These are phyloP conservation scores for Colletotrichum higginsianum DNA, from an alignment of 2,329 filamentous ascomycete species.

Conservation along the genomic window DNA sequence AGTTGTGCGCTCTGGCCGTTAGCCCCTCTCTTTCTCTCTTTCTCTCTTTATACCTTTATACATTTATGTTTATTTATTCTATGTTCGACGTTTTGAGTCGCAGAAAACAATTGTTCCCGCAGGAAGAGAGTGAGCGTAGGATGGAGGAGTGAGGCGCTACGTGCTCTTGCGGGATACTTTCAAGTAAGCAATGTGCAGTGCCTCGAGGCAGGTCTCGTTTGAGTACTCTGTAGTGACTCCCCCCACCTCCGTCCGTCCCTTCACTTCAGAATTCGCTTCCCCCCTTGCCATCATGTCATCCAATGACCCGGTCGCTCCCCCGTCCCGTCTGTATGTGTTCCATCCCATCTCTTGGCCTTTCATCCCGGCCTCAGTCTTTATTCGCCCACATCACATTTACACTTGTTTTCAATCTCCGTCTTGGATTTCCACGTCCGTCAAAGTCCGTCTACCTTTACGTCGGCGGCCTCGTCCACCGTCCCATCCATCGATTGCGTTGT, in stretches of 20 bases:
- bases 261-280: background rate
- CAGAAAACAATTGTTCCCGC: too few relatives aligned
- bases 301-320: conserved; percentile 1
- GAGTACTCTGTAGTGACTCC: background rate
- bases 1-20: background rate
- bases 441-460: background rate
- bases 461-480: conserved; percentile 1
- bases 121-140: too few relatives aligned
- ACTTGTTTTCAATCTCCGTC: conserved; percentile 7
- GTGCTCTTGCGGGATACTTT: background rate
- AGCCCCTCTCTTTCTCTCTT: too few relatives aligned
- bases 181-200: background rate
- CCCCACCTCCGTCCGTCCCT: background rate
- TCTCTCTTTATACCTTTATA: background rate
- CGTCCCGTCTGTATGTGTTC: conserved; percentile 4
- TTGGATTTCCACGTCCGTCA: conserved; percentile 4
- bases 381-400: background rate
- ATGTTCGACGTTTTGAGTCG: too few relatives aligned
- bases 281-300: conserved; percentile 1
- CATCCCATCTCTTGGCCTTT: conserved; percentile 16
- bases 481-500: background rate
- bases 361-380: background rate
- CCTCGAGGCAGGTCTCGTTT: background rate
- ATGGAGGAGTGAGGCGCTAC: background rate
- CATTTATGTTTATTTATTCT: background rate